Base-by-base conservation (phyloP, 1,284 basidiomycete species). In the Inonotus obliquus region DNA sequence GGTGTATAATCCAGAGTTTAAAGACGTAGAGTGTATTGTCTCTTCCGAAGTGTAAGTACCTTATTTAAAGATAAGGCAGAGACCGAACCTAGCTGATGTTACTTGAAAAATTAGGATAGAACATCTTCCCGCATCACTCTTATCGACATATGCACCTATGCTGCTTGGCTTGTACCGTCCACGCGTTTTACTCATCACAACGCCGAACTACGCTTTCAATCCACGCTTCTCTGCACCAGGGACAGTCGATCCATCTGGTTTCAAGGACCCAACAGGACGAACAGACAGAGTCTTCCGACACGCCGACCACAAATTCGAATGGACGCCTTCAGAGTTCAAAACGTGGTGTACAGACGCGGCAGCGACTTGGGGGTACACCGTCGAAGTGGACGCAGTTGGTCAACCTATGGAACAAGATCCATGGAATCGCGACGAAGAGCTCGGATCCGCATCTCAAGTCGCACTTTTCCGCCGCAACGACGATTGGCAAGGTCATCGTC, bases 291-390 rank as follows among this genome's bases (percentile, higher is more conserved):
- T 85, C 25, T 90, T 91, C 73, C 78, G 96, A 61, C 88, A 98
- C 71, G 72, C 77, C 21, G 95, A 97, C 69, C 96, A 98, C 75
- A 92, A 96, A 71, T 92, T 96, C 68, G 95, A 98, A 73, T 96
- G 92, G 91, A 96, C 92, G 0, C 73, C 76, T 0, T 81, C 83
- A 2, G 95, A 97, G 71, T 97, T 96, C 72, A 71, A 74, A 32
- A 67, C 69, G 9, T 97, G 92, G 89, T 94, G 89, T 67, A 68
- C 74, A 25, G 72, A 71, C 0, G 79, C 78, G 2, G 91, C 90
- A 0, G 73, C 73, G 9, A 81, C 84, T 63, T 95, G 90, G 88
- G 92, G 90, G 4, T 95, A 93, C 66, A 75, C 77, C 1, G 81
- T 89, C 4, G 76, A 83, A 45, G 68, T 82, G 4, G 73, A 76